phyloP scores from a whole-genome alignment of 805 yeast species.

The Ogataea polymorpha region DNA sequence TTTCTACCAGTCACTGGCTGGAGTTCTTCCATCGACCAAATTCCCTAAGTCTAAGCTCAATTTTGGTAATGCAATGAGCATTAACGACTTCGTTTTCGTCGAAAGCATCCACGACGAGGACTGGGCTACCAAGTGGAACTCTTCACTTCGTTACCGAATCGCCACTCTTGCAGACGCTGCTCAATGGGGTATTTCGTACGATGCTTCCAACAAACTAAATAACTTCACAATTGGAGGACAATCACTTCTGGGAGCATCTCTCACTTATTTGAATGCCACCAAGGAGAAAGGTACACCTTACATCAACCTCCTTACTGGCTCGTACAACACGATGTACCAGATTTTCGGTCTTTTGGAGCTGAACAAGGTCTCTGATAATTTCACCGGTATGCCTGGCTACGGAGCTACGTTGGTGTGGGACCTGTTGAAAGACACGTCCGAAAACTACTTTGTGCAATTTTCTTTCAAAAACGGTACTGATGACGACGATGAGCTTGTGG shows the following conservation, averaged over 20 bases:
- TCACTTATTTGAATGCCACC: constrained; percentile 36
- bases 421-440: constrained; percentile 30
- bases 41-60: constrained; percentile 33
- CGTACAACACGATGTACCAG: constrained; percentile 44
- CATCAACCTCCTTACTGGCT: constrained; percentile 42
- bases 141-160: constrained; percentile 31
- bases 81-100: constrained; percentile 41
- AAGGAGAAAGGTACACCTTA: constrained; percentile 35
- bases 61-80: constrained; percentile 38
- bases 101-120: constrained; percentile 41
- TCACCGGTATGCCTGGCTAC: constrained; percentile 47
- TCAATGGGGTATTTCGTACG: constrained; percentile 37
- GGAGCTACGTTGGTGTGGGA: constrained; percentile 47
- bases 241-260: constrained; percentile 37
- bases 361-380: constrained; percentile 33
- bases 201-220: constrained; percentile 26
- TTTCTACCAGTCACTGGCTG: constrained; percentile 37
- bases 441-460: constrained; percentile 39
- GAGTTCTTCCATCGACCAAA: constrained; percentile 26
- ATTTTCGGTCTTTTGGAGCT: constrained; percentile 36
- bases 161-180: constrained; percentile 38
- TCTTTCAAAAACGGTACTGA: constrained; percentile 46
- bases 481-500: constrained; percentile 30
- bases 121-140: constrained; percentile 33
- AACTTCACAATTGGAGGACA: constrained; percentile 42